These are phyloP conservation scores for Trifolium subterraneum DNA, from an alignment of 306 rosid genomes.

Conservation along the genomic window DNA sequence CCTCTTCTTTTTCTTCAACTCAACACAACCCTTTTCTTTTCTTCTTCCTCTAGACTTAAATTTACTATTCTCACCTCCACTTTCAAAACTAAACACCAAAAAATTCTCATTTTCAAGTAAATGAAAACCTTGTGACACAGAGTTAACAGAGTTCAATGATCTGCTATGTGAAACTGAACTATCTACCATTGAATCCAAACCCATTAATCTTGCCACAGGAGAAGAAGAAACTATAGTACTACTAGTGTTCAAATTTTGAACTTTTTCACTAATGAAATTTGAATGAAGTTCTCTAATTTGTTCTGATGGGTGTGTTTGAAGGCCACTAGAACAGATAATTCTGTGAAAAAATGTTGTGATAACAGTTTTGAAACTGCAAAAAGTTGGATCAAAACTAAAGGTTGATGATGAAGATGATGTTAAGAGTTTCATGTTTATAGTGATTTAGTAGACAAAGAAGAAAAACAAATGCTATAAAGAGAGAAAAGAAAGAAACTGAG, in stretches of 20 bases:
- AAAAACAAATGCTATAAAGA: not conserved
- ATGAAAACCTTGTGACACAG: constrained; percentile 41
- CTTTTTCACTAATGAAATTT: constrained; percentile 33
- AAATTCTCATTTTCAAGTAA: constrained; percentile 72
- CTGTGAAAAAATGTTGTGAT: constrained; percentile 64
- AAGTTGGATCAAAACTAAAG: constrained; percentile 44
- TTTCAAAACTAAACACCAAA: constrained; percentile 71
- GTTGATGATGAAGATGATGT: constrained; percentile 49
- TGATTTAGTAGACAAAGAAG: constrained; percentile 24
- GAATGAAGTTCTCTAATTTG: constrained; percentile 46
- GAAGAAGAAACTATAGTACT: not conserved
- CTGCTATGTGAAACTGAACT: constrained; percentile 50
- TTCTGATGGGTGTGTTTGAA: too few species aligned
- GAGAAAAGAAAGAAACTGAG: not conserved
- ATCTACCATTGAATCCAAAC: constrained; percentile 57
- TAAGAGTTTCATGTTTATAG: constrained; percentile 57
- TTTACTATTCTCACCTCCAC: constrained; percentile 39
- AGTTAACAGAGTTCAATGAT: constrained; percentile 47
- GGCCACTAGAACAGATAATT: not conserved
- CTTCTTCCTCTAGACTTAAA: constrained; percentile 47
- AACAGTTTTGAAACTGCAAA: constrained; percentile 60
- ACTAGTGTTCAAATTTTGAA: constrained; percentile 43
- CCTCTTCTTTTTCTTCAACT: constrained; percentile 36
- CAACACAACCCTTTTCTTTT: constrained; percentile 30
- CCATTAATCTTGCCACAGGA: constrained; percentile 80